These are phyloP conservation scores for Artemisia argyi DNA, from an alignment of 129 eudicot species.

Conservation along the genomic window DNA sequence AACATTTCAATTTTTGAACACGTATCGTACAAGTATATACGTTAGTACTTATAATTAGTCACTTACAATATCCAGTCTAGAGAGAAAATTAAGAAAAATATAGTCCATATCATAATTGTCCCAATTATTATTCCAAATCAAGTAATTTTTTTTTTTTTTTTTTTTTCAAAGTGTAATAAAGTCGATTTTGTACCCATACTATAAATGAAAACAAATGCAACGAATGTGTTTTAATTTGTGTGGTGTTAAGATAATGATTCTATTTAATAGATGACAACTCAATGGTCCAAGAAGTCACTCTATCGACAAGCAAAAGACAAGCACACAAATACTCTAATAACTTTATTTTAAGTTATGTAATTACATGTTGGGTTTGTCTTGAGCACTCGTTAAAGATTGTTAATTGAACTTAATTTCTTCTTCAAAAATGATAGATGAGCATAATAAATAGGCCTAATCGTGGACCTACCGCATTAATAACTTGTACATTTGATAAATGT, in stretches of 20 bases:
- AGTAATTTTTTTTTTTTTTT: no score
- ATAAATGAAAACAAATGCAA: conserved; percentile 26
- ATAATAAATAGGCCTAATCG: no score
- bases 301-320: conserved; percentile 22
- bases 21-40: conserved; percentile 27
- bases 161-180: conserved; percentile 22
- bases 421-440: no score
- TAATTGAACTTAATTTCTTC: no score
- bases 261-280: conserved; percentile 25
- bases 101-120: conserved; percentile 13
- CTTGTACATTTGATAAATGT: no score
- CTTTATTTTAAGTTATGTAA: neutral
- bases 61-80: neutral
- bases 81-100: conserved; percentile 2
- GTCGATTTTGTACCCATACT: conserved; percentile 28
- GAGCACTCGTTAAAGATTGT: no score
- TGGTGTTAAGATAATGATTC: conserved; percentile 33
- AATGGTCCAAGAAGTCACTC: conserved; percentile 34
- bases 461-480: no score
- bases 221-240: conserved; percentile 33
- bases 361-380: no score
- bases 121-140: conserved; percentile 16
- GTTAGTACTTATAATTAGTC: neutral
- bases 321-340: neutral
- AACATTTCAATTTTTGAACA: conserved; percentile 1